phyloP scores from a whole-genome alignment of 768 basidiomycete genomes.

The Termitomyces sp. region DNA sequence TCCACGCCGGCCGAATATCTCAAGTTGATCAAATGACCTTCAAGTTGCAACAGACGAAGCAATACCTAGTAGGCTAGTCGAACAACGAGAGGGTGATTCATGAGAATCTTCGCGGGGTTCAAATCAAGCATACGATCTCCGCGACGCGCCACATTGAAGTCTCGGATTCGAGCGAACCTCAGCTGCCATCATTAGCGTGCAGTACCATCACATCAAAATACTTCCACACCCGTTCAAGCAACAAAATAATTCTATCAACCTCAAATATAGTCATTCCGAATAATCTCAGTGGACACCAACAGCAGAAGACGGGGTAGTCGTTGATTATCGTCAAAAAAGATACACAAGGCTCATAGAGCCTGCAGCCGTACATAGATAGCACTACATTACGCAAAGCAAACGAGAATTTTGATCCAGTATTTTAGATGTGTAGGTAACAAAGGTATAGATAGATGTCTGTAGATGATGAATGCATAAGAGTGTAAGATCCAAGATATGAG shows the following conservation, averaged over 20 bases:
- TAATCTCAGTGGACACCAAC: background rate
- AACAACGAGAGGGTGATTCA: too few species aligned
- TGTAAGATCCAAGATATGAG: conserved; percentile 2
- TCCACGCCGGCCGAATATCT: too few species aligned
- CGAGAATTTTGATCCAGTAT: background rate
- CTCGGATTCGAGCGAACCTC: too few species aligned
- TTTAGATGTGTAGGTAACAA: background rate
- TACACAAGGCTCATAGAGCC: background rate
- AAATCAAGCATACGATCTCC: too few species aligned
- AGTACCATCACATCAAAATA: too few species aligned
- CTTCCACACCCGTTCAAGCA: background rate
- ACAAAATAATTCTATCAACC: background rate
- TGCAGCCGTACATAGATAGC: background rate
- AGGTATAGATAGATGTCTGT: background rate
- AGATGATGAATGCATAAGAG: conserved; percentile 3
- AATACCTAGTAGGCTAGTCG: too few species aligned
- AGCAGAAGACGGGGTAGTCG: background rate
- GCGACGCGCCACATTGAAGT: background rate
- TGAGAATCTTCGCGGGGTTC: too few species aligned
- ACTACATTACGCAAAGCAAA: conserved; percentile 1
- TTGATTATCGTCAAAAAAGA: background rate
- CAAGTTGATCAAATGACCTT: too few species aligned
- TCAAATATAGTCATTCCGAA: too few species aligned
- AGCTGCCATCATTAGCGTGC: too few species aligned
- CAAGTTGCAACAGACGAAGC: too few species aligned